Percentiles rank a stretch among this genome's conserved stretches.
Evolutionary conservation across 257 asterid species (phyloP).

Genomic region (Mentha longifolia): DNA sequence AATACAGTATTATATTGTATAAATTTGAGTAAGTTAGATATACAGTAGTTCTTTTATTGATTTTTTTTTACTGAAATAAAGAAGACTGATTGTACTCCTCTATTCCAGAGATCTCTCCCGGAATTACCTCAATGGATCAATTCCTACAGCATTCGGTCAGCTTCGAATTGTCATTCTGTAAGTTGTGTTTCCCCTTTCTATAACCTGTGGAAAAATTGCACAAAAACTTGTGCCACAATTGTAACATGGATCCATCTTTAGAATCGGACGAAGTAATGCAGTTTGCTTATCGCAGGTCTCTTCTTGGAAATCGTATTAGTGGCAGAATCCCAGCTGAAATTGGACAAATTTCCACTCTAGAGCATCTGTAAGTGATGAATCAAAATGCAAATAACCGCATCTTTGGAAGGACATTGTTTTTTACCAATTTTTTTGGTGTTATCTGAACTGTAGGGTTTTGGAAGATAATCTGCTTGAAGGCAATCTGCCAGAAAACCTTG

Average conservation of each 20-base stretch:
- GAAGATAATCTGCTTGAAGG: conserved; percentile 86
- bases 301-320: conserved; percentile 75
- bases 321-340: conserved; percentile 79
- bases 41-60: not conserved
- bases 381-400: conserved; percentile 13
- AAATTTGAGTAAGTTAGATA: not conserved
- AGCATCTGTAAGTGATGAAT: conserved; percentile 63
- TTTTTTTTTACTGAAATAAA: not conserved
- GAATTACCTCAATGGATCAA: conserved; percentile 75
- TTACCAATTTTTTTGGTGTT: conserved; percentile 36
- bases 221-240: not conserved
- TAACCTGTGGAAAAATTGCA: not conserved
- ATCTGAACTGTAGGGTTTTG: conserved; percentile 54
- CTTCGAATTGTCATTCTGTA: conserved; percentile 60
- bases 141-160: conserved; percentile 59
- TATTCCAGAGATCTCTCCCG: conserved; percentile 71
- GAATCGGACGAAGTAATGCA: not conserved
- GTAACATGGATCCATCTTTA: not conserved
- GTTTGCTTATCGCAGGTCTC: conserved; percentile 50
- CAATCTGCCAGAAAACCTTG: conserved; percentile 68
- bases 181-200: conserved; percentile 34
- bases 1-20: not conserved
- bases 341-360: conserved; percentile 67
- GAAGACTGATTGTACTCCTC: conserved; percentile 31
- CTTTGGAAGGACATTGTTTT: conserved; percentile 9